Evolutionary conservation across 169 alveolate species (phyloP).

Genomic region (Hepatocystis sp.): DNA sequence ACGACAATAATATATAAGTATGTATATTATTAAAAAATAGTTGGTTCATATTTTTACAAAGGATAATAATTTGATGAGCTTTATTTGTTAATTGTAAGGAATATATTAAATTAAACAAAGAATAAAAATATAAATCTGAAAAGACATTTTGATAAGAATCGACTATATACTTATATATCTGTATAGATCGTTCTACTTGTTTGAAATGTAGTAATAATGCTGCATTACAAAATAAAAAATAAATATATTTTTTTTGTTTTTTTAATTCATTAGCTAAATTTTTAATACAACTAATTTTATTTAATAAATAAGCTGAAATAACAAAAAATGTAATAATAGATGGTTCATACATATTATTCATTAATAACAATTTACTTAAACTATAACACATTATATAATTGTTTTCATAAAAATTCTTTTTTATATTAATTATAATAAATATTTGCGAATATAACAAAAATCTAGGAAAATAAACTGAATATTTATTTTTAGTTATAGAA

Average conservation of each 20-base stretch:
- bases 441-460: conserved; percentile 54
- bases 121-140: conserved; percentile 67
- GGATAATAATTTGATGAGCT: conserved; percentile 49
- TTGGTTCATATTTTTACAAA: conserved; percentile 46
- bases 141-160: conserved; percentile 52
- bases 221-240: conserved; percentile 59
- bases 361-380: conserved; percentile 42
- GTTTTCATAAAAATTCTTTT: conserved; percentile 68
- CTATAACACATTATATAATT: conserved; percentile 56
- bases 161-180: conserved; percentile 65
- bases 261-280: conserved; percentile 49
- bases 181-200: conserved; percentile 57
- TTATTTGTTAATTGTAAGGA: conserved; percentile 48
- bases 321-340: conserved; percentile 54
- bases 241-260: conserved; percentile 29
- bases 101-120: conserved; percentile 59
- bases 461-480: conserved; percentile 62
- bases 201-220: conserved; percentile 59
- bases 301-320: conserved; percentile 50
- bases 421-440: conserved; percentile 47
- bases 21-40: conserved; percentile 63
- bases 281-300: conserved; percentile 50
- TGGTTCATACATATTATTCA: conserved; percentile 42
- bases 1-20: conserved; percentile 50
- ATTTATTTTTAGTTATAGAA: conserved; percentile 33